Conservation (phyloP, 768 basidiomycete genomes). For the Leccinum boreale region DNA sequence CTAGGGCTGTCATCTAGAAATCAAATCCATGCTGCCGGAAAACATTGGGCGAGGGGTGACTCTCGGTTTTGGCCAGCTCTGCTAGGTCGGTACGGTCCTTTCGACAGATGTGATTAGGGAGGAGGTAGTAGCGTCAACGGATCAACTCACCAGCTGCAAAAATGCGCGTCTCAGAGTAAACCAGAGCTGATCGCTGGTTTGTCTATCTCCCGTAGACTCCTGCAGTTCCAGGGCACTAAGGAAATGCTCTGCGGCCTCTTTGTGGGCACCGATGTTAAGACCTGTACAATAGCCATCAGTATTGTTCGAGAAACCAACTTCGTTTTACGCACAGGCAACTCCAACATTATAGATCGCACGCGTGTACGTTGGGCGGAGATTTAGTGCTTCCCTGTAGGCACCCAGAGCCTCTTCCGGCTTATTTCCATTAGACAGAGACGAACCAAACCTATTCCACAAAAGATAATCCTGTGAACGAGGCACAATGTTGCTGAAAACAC, state of each 20-base stretch:
- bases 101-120: neutral
- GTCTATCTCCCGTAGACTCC: constrained; percentile 57
- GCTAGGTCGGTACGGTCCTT: constrained; percentile 83
- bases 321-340: constrained; percentile 79
- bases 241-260: constrained; percentile 96
- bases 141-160: constrained; percentile 60
- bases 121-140: neutral
- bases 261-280: constrained; percentile 91
- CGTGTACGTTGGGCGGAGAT: constrained; percentile 91
- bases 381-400: constrained; percentile 86
- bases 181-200: constrained; percentile 86
- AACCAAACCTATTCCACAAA: constrained; percentile 94
- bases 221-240: constrained; percentile 81
- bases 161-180: constrained; percentile 82
- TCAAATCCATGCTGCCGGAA: constrained; percentile 90
- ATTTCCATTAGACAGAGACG: constrained; percentile 89
- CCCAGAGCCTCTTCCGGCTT: constrained; percentile 92
- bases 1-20: constrained; percentile 48
- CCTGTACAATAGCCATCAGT: constrained; percentile 44
- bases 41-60: constrained; percentile 57
- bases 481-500: neutral
- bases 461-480: constrained; percentile 67
- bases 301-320: neutral
- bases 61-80: constrained; percentile 62
- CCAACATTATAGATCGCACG: constrained; percentile 98